Evolutionary conservation across 202 grass and related monocot species (phyloP).

Genomic region (Musa balbisiana): DNA sequence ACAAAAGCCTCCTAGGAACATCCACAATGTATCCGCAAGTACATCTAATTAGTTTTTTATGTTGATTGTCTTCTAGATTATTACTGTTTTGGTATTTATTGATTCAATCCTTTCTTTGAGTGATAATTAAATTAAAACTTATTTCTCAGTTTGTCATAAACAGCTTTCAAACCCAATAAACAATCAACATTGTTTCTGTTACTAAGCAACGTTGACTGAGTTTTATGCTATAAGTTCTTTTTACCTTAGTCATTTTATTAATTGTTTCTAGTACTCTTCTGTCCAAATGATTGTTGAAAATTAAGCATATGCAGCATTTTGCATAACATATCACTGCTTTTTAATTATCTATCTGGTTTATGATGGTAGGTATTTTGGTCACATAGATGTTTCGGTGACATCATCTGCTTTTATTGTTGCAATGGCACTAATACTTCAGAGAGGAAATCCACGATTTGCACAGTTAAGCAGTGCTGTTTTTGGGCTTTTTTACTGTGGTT

Average conservation of each 20-base stretch:
- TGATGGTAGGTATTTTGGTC: constrained; percentile 81
- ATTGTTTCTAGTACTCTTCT: not conserved
- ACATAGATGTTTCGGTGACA: constrained; percentile 76
- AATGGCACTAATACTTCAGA: constrained; percentile 77
- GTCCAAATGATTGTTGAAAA: not conserved
- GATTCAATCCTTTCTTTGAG: not conserved
- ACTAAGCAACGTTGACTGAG: not conserved
- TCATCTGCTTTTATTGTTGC: constrained; percentile 82
- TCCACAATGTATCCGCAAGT: no score
- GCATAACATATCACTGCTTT: not conserved
- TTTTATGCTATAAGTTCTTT: not conserved
- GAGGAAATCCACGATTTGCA: constrained; percentile 88
- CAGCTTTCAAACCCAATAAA: no score
- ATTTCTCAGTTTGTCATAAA: no score
- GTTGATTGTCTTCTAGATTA: no score
- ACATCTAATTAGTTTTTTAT: no score
- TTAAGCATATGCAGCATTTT: not conserved
- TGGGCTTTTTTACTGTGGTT: constrained; percentile 93
- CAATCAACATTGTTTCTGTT: not conserved
- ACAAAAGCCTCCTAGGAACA: no score
- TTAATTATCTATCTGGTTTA: not conserved
- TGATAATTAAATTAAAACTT: not conserved
- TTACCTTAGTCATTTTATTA: not conserved
- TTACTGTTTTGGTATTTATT: no score
- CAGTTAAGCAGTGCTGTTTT: constrained; percentile 97